Base-by-base conservation (phyloP, 164 flowering plant genomes). In the Platanus orientalis region DNA sequence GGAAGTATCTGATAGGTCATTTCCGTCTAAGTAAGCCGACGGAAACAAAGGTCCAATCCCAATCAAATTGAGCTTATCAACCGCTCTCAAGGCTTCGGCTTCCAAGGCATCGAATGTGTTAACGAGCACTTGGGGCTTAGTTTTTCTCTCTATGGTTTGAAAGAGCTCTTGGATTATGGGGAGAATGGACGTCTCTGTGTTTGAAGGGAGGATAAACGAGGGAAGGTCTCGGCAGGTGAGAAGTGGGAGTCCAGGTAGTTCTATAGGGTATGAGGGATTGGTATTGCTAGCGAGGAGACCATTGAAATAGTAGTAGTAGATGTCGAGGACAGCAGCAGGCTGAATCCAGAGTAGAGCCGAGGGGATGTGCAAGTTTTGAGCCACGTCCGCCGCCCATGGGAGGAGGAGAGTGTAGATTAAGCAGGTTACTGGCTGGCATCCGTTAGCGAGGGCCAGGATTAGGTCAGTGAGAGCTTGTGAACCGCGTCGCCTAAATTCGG, bases 1-100 rank as follows among this genome's bases (percentile, higher is more conserved):
- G n/a, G 49, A 45, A 12, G 12, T 45, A 45, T 45, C 49, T 12
- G 49, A 45, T 1, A 71, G 62, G 24, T 72, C 75, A n/a, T 58
- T 61, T 0, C 67, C 71, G 36, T 76, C 81, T 32, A 71, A 60
- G 66, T 69, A 77, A 5, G 77, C 74, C 0, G 84, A 71, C 0
- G 83, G 82, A 44, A 80, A 56, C 61, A 82, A 51, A 3, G 91
- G 90, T 5, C 89, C 89, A 7, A 83, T 30, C 2, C 66, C 73
- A 2, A 76, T 57, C 54, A 71, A 7, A 3, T 72, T 61, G 25
- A 74, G 48, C 30, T 40, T 29, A 6, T 71, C 69, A 14, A 76
- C 20, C 4, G 81, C 77, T 17, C 14, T 57, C 0, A 83, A n/a
- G 0, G 75, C 75, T 1, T 75, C 71, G 0, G 62, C 55, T 61